These are phyloP conservation scores for Lipomyces yamadae DNA, from an alignment of 805 yeast species.

Conservation along the genomic window DNA sequence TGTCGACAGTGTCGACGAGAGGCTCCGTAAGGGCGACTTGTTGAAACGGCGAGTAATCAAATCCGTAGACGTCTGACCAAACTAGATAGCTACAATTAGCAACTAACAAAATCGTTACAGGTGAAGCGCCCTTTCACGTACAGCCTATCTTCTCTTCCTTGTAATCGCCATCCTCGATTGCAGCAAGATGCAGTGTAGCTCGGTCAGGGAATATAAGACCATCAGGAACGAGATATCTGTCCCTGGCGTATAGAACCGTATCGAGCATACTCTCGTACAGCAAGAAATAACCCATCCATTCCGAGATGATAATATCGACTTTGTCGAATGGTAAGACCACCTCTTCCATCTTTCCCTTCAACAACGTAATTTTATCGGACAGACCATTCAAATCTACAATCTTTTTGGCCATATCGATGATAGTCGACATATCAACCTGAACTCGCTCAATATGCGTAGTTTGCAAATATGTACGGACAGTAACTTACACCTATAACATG, in stretches of 20 bases:
- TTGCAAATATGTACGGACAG: conserved; percentile 44
- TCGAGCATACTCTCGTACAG: conserved; percentile 97
- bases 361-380: conserved; percentile 74
- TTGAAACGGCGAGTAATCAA: conserved; percentile 90
- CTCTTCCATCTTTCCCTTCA: conserved; percentile 95
- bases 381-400: conserved; percentile 77
- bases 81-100: conserved; percentile 34
- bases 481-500: conserved; percentile 92
- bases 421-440: conserved; percentile 88
- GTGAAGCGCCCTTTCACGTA: conserved; percentile 35
- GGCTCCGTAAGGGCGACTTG: conserved; percentile 90
- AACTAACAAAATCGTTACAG: background rate
- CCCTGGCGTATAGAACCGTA: conserved; percentile 93
- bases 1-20: conserved; percentile 91
- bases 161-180: conserved; percentile 85
- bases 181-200: conserved; percentile 79
- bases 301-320: conserved; percentile 94
- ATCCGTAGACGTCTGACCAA: conserved; percentile 93
- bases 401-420: conserved; percentile 88
- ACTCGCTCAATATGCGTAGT: conserved; percentile 45
- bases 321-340: conserved; percentile 78
- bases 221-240: conserved; percentile 73
- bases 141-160: conserved; percentile 78
- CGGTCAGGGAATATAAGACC: conserved; percentile 84
- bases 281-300: conserved; percentile 99